phyloP scores from a whole-genome alignment of 1,139 yeast genomes.

The Protomyces macrosporus region DNA sequence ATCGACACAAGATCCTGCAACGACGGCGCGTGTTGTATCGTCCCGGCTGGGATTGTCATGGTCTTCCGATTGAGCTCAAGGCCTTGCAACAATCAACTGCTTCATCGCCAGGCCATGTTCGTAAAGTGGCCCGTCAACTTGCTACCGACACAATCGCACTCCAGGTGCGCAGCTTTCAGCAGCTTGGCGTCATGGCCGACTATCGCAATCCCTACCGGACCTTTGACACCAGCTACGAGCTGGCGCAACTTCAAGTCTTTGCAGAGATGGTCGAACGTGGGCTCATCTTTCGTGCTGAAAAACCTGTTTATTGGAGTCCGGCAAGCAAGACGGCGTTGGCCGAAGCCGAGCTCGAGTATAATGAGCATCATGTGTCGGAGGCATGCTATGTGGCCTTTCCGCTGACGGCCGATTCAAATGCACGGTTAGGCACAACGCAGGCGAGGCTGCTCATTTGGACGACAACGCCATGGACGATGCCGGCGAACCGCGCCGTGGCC shows the following conservation, averaged over 20 bases:
- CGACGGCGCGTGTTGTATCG: conserved; percentile 62
- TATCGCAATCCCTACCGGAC: conserved; percentile 71
- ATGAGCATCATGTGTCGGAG: conserved; percentile 61
- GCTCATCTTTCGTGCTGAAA: conserved; percentile 71
- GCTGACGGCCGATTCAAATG: conserved; percentile 35
- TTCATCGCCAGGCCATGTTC: conserved; percentile 49
- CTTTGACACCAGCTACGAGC: conserved; percentile 55
- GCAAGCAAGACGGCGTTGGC: conserved; percentile 92
- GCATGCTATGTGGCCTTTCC: conserved; percentile 74
- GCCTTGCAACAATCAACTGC: conserved; percentile 48
- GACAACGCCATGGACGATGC: conserved; percentile 96
- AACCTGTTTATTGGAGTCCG: conserved; percentile 97
- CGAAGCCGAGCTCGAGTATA: conserved; percentile 90
- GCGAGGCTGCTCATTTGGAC: conserved; percentile 66
- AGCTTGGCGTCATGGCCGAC: conserved; percentile 77
- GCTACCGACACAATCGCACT: conserved; percentile 60
- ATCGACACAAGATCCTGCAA: conserved; percentile 59
- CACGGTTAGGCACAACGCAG: conserved; percentile 23
- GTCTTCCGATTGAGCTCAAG: conserved; percentile 88
- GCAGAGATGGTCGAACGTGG: conserved; percentile 59
- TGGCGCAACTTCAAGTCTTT: conserved; percentile 68
- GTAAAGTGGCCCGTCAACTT: conserved; percentile 60
- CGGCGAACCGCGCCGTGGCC: conserved; percentile 80
- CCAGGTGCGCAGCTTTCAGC: conserved; percentile 61
- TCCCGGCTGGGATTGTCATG: conserved; percentile 99